phyloP scores from a whole-genome alignment of 2,329 filamentous ascomycete species.

The Lachnellula suecica region DNA sequence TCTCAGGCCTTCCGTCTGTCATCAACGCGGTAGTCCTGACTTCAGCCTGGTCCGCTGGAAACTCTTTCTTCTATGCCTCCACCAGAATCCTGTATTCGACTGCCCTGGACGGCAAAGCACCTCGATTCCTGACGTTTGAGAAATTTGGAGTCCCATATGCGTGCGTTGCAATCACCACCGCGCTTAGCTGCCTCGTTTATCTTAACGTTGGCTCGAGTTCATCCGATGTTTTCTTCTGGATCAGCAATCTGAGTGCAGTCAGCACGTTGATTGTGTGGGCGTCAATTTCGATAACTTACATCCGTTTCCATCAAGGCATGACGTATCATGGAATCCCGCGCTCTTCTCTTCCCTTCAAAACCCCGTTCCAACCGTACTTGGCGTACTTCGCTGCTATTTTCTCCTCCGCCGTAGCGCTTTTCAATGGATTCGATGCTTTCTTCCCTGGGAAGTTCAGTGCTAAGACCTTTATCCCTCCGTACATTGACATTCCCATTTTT shows the following conservation, averaged over 20 bases:
- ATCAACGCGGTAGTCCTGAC: constrained; percentile 59
- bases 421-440: too few species aligned
- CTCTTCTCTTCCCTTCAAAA: too few species aligned
- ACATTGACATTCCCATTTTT: too few species aligned
- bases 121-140: constrained; percentile 46
- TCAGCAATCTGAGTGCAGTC: constrained; percentile 56
- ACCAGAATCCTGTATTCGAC: constrained; percentile 55
- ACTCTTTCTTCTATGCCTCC: constrained; percentile 49
- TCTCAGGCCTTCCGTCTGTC: constrained; percentile 55
- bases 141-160: constrained; percentile 58
- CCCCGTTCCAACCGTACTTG: too few species aligned
- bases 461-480: too few species aligned
- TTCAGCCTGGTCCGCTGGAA: constrained; percentile 53
- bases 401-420: too few species aligned
- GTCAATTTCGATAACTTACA: too few species aligned
- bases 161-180: constrained; percentile 53
- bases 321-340: too few species aligned
- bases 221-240: constrained; percentile 60
- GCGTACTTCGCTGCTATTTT: too few species aligned
- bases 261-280: constrained; percentile 53
- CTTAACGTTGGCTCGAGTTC: constrained; percentile 57
- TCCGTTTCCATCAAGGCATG: too few species aligned
- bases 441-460: too few species aligned
- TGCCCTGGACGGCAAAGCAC: constrained; percentile 47
- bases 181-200: constrained; percentile 60